These are phyloP conservation scores for Arthrobotrys sphaeroides DNA, from an alignment of 2,329 filamentous ascomycete genomes.

Conservation along the genomic window DNA sequence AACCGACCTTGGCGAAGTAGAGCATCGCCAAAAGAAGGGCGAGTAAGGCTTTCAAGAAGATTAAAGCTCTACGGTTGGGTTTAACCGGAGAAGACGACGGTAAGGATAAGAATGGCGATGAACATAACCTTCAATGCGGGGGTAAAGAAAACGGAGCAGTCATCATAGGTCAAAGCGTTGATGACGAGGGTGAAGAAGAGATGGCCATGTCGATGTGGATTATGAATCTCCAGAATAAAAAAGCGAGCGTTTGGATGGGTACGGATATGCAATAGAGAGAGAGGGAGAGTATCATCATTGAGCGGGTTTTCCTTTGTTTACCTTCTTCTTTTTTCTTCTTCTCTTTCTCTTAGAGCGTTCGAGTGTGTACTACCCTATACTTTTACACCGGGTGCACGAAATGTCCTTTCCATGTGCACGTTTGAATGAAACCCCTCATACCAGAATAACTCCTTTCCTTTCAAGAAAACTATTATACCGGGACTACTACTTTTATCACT, in stretches of 20 bases:
- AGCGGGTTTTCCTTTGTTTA: background rate
- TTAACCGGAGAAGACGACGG: background rate
- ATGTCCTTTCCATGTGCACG: no score
- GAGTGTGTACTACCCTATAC: background rate
- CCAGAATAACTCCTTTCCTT: no score
- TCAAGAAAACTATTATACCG: no score
- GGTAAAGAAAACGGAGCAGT: background rate
- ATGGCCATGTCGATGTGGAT: conserved; percentile 49
- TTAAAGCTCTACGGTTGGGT: background rate
- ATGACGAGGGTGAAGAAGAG: conserved; percentile 44
- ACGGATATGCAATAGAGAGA: background rate
- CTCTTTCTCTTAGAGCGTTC: background rate
- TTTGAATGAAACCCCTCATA: no score
- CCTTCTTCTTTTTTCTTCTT: background rate
- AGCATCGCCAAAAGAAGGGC: conserved; percentile 24
- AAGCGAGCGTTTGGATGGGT: conserved; percentile 20
- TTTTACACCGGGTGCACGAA: background rate
- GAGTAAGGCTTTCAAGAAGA: background rate
- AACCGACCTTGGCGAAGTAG: conserved; percentile 44
- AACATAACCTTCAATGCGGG: no score
- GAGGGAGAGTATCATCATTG: conserved; percentile 13
- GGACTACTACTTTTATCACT: no score
- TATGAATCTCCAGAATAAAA: conserved; percentile 44
- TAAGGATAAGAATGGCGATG: no score
- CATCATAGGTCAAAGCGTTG: background rate